A percentile compares a stretch with the other conserved stretches of the same genome.
Conservation (phyloP, 306 rosid genomes). For the Echinosophora koreensis region DNA sequence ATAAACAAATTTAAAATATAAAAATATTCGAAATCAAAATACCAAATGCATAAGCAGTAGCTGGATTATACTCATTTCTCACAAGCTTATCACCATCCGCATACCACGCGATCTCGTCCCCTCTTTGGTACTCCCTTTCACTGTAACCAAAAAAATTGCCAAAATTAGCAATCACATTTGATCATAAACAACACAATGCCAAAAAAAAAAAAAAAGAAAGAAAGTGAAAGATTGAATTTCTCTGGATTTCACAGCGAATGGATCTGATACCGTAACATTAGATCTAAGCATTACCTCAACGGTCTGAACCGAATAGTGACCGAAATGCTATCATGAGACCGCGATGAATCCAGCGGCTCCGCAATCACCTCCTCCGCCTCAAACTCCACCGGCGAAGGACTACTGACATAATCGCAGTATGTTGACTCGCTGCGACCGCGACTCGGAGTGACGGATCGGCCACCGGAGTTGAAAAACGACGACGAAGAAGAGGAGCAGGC, state of each 20-base stretch:
- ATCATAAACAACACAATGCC: conserved; percentile 39
- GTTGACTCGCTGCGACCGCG: conserved; percentile 67
- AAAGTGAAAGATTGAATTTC: conserved; percentile 40
- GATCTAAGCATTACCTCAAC: conserved; percentile 90
- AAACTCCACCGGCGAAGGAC: conserved; percentile 68
- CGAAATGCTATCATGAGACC: conserved; percentile 84
- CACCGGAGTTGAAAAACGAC: conserved; percentile 76
- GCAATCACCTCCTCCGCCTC: conserved; percentile 73
- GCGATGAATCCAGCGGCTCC: conserved; percentile 64
- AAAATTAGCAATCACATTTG: conserved; percentile 50
- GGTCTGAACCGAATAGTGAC: conserved; percentile 98
- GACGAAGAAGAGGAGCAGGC: conserved; percentile 84
- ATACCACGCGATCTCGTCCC: conserved; percentile 95
- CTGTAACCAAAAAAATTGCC: conserved; percentile 61
- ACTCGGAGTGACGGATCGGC: conserved; percentile 80
- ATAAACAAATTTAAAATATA: background rate
- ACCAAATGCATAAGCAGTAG: conserved; percentile 95
- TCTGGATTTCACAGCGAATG: conserved; percentile 35
- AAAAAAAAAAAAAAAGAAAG: no score
- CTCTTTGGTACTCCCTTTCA: conserved; percentile 93
- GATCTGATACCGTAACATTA: conserved; percentile 62
- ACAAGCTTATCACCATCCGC: conserved; percentile 95
- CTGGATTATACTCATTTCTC: conserved; percentile 84
- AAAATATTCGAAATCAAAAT: conserved; percentile 20
- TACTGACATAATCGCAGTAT: conserved; percentile 47